phyloP scores from a whole-genome alignment of 768 basidiomycete genomes.

The Kwoniella europaea region DNA sequence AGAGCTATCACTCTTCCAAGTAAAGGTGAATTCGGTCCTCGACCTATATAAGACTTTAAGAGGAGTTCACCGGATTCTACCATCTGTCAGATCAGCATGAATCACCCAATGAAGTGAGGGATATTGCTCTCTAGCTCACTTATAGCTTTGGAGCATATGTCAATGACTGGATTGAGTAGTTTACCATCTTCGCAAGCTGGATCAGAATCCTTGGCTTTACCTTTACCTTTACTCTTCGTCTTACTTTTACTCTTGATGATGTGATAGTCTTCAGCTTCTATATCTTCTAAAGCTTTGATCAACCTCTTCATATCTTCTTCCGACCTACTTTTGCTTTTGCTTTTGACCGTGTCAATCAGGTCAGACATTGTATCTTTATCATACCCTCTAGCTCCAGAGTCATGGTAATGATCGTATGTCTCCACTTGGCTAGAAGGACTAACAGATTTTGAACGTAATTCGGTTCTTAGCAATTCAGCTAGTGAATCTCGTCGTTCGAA shows the following conservation, averaged over 20 bases:
- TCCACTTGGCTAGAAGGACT: slow-evolving; percentile 1
- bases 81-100: neutral
- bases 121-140: neutral
- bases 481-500: neutral
- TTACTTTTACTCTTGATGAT: neutral
- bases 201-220: neutral
- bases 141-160: slow-evolving; percentile 1
- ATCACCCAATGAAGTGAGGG: neutral
- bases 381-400: neutral
- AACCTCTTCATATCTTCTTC: slow-evolving; percentile 1
- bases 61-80: slow-evolving; percentile 7
- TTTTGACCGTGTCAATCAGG: neutral
- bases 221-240: neutral
- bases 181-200: neutral
- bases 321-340: neutral
- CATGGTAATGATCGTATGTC: neutral
- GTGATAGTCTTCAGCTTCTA: neutral
- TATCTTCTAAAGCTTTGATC: slow-evolving; percentile 6
- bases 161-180: slow-evolving; percentile 9
- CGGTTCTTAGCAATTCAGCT: neutral
- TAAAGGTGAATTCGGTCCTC: neutral
- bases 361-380: slow-evolving; percentile 1
- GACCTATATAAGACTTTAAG: neutral
- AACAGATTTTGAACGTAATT: neutral
- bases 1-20: slow-evolving; percentile 27